Evolutionary conservation across 1,139 yeast genomes (phyloP).

Genomic region (Saccharomycopsis hybrid): DNA sequence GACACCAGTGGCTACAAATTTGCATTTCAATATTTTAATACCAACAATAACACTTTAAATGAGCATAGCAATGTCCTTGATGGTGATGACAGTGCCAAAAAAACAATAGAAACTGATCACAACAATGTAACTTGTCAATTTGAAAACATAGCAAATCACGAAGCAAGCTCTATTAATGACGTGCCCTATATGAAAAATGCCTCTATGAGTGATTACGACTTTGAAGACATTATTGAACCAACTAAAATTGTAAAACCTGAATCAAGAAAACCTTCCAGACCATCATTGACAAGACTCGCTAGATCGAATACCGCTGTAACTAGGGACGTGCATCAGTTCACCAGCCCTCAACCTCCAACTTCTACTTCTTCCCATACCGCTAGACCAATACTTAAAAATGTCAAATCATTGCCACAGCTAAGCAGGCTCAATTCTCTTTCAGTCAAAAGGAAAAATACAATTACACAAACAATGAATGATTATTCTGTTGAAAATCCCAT

Average conservation of each 20-base stretch:
- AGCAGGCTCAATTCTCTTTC: constrained; percentile 15
- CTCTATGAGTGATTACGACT: constrained; percentile 15
- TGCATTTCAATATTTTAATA: constrained; percentile 1
- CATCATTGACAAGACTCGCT: background rate
- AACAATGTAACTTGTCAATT: too few species aligned
- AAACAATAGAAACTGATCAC: too few species aligned
- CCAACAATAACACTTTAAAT: too few species aligned
- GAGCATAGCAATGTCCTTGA: too few species aligned
- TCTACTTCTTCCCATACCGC: background rate
- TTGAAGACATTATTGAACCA: constrained; percentile 6
- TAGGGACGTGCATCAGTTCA: too few species aligned
- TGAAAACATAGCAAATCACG: background rate
- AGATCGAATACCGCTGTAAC: constrained; percentile 1
- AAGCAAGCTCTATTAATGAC: constrained; percentile 8
- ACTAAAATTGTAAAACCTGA: background rate
- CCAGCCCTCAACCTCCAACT: background rate
- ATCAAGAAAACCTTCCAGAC: background rate
- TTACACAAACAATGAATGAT: too few species aligned
- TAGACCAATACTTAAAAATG: constrained; percentile 16
- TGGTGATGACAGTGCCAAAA: too few species aligned
- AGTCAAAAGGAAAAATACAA: constrained; percentile 4
- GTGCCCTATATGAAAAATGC: constrained; percentile 16
- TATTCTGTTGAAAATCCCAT: too few species aligned
- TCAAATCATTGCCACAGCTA: constrained; percentile 19
- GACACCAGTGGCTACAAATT: constrained; percentile 7